Conservation (phyloP, 176 grass and related monocot species). For the Rhynchospora tenuis region DNA sequence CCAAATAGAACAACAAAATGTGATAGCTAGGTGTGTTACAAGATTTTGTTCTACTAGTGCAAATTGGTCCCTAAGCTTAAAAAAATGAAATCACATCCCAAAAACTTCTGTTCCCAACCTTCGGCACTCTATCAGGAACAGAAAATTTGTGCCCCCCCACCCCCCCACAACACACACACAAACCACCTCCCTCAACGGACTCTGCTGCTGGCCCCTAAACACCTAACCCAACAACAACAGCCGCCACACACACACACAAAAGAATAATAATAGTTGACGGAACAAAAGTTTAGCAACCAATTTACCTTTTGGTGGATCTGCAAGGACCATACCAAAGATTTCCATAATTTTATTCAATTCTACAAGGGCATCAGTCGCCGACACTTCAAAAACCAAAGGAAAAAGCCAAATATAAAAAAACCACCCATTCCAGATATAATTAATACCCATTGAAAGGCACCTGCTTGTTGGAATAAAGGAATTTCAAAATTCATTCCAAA, state of each 20-base stretch:
- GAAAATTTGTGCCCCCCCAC: not conserved
- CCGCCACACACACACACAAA: not conserved
- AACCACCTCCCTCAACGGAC: not conserved
- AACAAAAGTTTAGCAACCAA: constrained; percentile 2
- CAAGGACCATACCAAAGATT: not conserved
- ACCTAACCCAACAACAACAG: no score
- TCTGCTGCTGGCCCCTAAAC: no score
- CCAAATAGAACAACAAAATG: not conserved
- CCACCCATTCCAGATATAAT: constrained; percentile 42
- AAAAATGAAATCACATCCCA: not conserved
- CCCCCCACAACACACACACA: no score
- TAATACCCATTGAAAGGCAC: constrained; percentile 71
- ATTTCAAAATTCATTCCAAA: constrained; percentile 95
- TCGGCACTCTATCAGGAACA: not conserved
- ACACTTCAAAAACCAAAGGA: constrained; percentile 82
- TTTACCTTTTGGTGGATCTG: not conserved
- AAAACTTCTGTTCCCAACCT: not conserved
- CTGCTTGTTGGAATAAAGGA: constrained; percentile 36
- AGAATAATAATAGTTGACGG: not conserved
- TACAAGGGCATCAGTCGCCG: constrained; percentile 70
- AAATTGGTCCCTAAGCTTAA: not conserved
- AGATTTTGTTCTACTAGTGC: not conserved
- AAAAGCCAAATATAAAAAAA: constrained; percentile 43
- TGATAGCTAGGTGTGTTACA: not conserved
- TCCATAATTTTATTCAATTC: not conserved